Evolutionary conservation across 106 monocot species (phyloP).

Genomic region (Hemerocallis citrina): DNA sequence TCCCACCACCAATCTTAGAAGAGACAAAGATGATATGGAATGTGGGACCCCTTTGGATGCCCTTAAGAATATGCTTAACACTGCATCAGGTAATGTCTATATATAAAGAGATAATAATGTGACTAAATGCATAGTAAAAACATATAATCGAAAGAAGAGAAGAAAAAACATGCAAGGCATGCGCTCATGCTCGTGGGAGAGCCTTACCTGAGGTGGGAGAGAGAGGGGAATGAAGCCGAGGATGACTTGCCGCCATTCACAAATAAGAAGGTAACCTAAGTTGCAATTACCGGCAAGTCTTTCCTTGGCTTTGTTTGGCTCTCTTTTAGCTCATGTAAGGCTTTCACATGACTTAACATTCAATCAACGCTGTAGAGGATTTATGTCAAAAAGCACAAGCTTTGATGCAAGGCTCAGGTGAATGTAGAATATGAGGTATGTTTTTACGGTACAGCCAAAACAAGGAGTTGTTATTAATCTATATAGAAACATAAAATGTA

Average conservation of each 20-base stretch:
- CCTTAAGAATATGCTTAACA: background rate
- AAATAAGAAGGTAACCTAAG: background rate
- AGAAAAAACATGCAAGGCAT: background rate
- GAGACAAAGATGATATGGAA: too few relatives aligned
- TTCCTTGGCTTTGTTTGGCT: slow-evolving; percentile 3
- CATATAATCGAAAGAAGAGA: background rate
- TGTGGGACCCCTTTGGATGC: background rate
- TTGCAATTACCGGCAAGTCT: slow-evolving; percentile 3
- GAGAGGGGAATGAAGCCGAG: slow-evolving; percentile 5
- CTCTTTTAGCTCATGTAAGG: slow-evolving; percentile 8
- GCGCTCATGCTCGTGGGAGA: background rate
- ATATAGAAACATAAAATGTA: too few relatives aligned
- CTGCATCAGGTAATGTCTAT: background rate
- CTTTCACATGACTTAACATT: background rate
- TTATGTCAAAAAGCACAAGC: too few relatives aligned
- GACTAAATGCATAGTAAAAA: background rate
- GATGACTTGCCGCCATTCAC: slow-evolving; percentile 6
- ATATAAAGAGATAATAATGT: background rate
- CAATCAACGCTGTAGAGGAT: background rate
- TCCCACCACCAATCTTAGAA: too few relatives aligned
- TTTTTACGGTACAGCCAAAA: too few relatives aligned
- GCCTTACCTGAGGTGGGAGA: slow-evolving; percentile 6
- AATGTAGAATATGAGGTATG: too few relatives aligned
- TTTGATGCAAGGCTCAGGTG: too few relatives aligned
- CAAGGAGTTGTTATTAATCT: too few relatives aligned